phyloP scores from a whole-genome alignment of 2,329 filamentous ascomycete species.

The Penicillium palitans region DNA sequence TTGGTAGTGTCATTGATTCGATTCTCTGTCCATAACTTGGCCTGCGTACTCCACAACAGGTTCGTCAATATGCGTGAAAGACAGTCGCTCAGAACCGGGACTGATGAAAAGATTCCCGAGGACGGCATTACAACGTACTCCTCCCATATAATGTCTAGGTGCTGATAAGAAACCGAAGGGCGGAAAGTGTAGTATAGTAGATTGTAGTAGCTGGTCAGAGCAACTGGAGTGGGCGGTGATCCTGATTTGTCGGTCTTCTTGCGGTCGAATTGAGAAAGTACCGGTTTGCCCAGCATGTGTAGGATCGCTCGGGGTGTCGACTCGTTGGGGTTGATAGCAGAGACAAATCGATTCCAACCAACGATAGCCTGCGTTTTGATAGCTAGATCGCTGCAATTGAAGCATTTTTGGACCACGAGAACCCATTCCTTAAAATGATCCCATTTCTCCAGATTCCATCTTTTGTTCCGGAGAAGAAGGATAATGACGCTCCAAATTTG shows the following conservation, averaged over 20 bases:
- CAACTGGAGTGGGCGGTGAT: slow-evolving; percentile 54
- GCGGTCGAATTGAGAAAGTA: slow-evolving; percentile 67
- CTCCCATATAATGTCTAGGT: slow-evolving; percentile 78
- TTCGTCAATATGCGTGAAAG: slow-evolving; percentile 71
- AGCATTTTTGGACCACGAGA: slow-evolving; percentile 74
- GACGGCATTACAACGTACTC: slow-evolving; percentile 68
- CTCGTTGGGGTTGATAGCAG: slow-evolving; percentile 66
- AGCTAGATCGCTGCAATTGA: slow-evolving; percentile 72
- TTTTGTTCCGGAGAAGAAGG: slow-evolving; percentile 67
- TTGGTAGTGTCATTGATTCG: slow-evolving; percentile 63
- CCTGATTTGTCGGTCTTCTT: slow-evolving; percentile 55
- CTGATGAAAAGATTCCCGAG: slow-evolving; percentile 53
- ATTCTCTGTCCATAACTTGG: slow-evolving; percentile 71
- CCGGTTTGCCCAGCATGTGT: slow-evolving; percentile 67
- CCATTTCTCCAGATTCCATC: slow-evolving; percentile 65
- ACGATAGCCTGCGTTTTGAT: slow-evolving; percentile 75
- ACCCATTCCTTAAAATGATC: slow-evolving; percentile 73
- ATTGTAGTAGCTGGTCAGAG: slow-evolving; percentile 73
- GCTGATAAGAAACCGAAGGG: slow-evolving; percentile 64
- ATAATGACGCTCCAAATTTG: slow-evolving; percentile 86
- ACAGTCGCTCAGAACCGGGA: slow-evolving; percentile 56
- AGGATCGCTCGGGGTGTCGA: slow-evolving; percentile 56
- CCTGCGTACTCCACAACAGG: slow-evolving; percentile 55
- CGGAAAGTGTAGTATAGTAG: slow-evolving; percentile 81
- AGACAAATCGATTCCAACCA: slow-evolving; percentile 84